Conservation (phyloP, 305 asterid species). For the Solanum hybrid region DNA sequence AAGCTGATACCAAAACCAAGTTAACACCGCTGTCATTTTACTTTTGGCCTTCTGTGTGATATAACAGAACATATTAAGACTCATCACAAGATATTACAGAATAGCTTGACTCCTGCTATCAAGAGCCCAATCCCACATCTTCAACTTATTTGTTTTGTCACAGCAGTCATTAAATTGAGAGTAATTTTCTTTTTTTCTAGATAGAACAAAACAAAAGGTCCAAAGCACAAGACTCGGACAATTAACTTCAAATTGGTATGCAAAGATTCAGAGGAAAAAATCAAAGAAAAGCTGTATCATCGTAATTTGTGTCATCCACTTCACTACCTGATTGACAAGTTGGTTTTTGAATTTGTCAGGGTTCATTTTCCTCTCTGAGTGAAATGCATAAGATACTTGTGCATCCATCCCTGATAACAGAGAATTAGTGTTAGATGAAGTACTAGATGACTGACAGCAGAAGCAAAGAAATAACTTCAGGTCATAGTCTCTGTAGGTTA, state of each 20-base stretch:
- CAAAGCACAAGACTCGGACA: background rate
- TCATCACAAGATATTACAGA: background rate
- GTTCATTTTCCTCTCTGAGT: slow-evolving; percentile 74
- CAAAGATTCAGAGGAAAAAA: background rate
- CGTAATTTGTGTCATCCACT: background rate
- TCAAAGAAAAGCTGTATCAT: background rate
- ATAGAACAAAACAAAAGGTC: slow-evolving; percentile 12
- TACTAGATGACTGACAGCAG: background rate
- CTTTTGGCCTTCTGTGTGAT: background rate
- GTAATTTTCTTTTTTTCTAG: background rate
- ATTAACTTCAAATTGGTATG: background rate
- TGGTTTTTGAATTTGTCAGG: slow-evolving; percentile 94
- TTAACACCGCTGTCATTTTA: background rate
- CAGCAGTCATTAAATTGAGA: background rate
- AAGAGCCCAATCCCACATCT: background rate
- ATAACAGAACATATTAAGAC: background rate
- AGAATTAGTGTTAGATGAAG: background rate
- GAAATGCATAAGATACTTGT: slow-evolving; percentile 92
- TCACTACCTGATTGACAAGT: slow-evolving; percentile 71
- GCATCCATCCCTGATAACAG: slow-evolving; percentile 85
- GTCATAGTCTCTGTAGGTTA: background rate
- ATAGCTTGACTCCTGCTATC: background rate
- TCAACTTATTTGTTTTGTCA: background rate
- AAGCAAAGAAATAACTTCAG: background rate
- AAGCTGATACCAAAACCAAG: background rate